Evolutionary conservation across 257 asterid genomes (phyloP).

Genomic region (Solanum tarapatanum): DNA sequence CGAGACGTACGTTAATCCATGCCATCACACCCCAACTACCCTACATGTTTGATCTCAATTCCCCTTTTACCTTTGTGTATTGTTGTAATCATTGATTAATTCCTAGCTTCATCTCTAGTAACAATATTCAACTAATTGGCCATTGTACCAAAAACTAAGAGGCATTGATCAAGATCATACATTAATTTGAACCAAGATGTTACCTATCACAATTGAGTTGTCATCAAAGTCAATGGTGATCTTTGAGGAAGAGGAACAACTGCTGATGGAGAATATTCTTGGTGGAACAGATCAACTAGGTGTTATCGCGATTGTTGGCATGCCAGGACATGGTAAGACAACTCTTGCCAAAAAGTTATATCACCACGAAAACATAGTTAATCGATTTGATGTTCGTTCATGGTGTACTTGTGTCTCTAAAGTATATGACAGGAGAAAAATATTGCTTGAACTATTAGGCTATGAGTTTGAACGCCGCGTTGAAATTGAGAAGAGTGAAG

Average conservation of each 20-base stretch:
- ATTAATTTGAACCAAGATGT: not conserved
- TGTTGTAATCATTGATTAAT: not conserved
- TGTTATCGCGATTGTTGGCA: not conserved
- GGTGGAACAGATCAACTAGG: not conserved
- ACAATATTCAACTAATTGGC: not conserved
- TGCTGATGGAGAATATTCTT: not conserved
- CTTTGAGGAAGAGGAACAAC: not conserved
- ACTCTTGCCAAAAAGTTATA: conserved; percentile 4
- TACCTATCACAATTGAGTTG: not conserved
- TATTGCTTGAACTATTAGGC: not conserved
- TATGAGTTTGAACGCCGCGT: not conserved
- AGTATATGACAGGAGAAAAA: not conserved
- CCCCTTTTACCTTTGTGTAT: not conserved
- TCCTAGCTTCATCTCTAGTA: not conserved
- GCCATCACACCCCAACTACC: not conserved
- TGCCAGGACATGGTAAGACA: conserved; percentile 8
- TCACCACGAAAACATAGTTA: not conserved
- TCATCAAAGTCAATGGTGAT: not conserved
- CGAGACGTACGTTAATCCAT: not conserved
- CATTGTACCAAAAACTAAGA: not conserved
- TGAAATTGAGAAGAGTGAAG: not conserved
- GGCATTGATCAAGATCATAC: not conserved
- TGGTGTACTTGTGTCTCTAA: conserved; percentile 8
- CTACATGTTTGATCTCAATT: not conserved
- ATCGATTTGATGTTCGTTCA: not conserved